A percentile compares a stretch with the other conserved stretches of the same genome.
Conservation (phyloP, 192 early-diverging fungal genomes). For the Coemansia sp. region DNA sequence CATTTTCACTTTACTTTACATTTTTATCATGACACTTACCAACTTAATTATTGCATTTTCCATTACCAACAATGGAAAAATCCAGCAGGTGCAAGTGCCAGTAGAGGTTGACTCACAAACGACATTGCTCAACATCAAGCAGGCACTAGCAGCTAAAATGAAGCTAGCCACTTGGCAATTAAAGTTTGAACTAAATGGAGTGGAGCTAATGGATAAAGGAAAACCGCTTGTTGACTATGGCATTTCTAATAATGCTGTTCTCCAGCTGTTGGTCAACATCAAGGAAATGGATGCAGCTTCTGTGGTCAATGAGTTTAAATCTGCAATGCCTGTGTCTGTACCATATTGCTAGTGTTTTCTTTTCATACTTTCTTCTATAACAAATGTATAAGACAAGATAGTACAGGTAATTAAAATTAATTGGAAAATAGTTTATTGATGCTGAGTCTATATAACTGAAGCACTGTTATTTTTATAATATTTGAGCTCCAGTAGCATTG, state of each 20-base stretch:
- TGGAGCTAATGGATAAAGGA: neutral
- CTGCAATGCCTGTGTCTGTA: neutral
- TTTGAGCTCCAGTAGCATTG: no score
- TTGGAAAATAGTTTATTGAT: no score
- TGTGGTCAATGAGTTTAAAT: neutral
- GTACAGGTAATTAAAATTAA: no score
- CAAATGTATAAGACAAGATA: no score
- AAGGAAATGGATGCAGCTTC: neutral
- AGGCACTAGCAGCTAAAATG: neutral
- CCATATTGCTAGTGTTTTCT: constrained; percentile 6
- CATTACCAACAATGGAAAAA: neutral
- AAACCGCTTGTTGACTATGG: constrained; percentile 1
- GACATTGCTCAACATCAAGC: neutral
- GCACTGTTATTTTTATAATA: no score
- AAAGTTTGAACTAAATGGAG: neutral
- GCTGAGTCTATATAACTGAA: no score
- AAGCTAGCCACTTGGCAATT: constrained; percentile 5
- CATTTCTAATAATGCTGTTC: neutral
- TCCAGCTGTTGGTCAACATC: neutral
- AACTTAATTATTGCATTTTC: constrained; percentile 2
- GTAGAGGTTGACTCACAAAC: neutral
- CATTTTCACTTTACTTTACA: no score
- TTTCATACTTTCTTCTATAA: no score
- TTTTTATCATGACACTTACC: no score
- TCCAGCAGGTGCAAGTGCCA: neutral